Base-by-base conservation (phyloP, 1,284 basidiomycete species). In the Lentinula novae-zelandiae region DNA sequence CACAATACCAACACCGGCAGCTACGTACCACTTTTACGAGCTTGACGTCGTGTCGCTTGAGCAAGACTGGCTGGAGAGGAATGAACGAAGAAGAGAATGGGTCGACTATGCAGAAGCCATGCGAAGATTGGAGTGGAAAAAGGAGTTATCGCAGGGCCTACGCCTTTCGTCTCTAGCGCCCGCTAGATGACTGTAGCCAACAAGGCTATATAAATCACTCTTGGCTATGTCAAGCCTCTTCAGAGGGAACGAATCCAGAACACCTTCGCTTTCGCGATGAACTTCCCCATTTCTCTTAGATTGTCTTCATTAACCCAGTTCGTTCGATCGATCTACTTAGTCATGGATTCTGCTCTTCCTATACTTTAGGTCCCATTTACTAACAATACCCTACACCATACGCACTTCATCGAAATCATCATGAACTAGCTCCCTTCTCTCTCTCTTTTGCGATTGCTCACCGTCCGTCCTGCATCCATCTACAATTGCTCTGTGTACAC, bases 1-100 rank as follows among this genome's bases (percentile, higher is more conserved):
- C 59, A 93, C 90, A 52, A 90, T 91, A 73, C 82, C 86, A 63
- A 84, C 87, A 54, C 82, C 86, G 46, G 84, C 89, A 56, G 83
- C 88, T 60, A 92, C 85, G 48, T 93, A 92, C 74, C 90, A 93
- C 75, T 92, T 93, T 66, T 93, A 89, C 76, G 91, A 93, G 73
- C 82, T 93, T 67, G 90, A 93, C 73, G 90, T 92, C 44, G 76
- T 82, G 22, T 76, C 75, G 56, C 81, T 92, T 60, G 90, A 92
- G 65, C 77, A 82, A 64, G 85, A 88, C 62, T 93, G 90, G 90
- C 77, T 90, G 63, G 90, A 93, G 71, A 77, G 82, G 67, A 78
- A 84, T 65, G 90, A 93, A 76, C 83, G 90, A 63, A 78, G 78
- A 71, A 77, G 90, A 68, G 90, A 93, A 76, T 92, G 90, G 90